Evolutionary conservation across 768 basidiomycete species (phyloP), one percentile per base, ranked within the genome.

Genomic region (Lentinula guzmanii): DNA sequence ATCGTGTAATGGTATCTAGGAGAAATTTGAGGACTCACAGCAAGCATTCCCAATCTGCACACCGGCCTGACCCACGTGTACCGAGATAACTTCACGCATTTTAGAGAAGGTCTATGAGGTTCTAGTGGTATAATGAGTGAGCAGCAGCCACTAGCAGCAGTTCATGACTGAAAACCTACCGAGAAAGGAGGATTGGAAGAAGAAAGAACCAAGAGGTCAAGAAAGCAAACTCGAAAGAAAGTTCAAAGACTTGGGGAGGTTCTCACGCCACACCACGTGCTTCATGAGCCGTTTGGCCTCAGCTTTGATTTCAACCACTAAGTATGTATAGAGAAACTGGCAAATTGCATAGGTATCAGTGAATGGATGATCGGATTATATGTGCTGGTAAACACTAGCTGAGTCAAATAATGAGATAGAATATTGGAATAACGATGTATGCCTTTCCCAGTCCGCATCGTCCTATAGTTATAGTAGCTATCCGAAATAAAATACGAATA

Each of bases 1-100:
- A 7, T 21, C 9, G 35, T 52, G 48, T 35, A 50, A 52, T 41
- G 52, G 34, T 62, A 61, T 33, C 60, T 64, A 64, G 67, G 54
- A 45, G 63, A 66, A 21, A 63, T 61, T 61, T 62, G 65, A 66
- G 66, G 61, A 90, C 92, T 82, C 79, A 93, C 96, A 97, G 79
- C 95, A 99, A 72, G 97, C 96, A 76, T 98, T 98, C 72, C 96
- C 95, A 70, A 94, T 91, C 82, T 94, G 92, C 69, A 92, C 90
- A 87, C 94, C 95, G 72, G 96, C 97, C 82, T 99, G 97, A 71
- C 96, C 96, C 74, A 98, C 95, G 79, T 98, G 94, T 73, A 98
- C 83, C 68, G 93, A 96, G 82, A 97, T 96, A 77, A 98, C 95
- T 89, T 93, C 91, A 82, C 91, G 89, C 91, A 93, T 93, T 75